Evolutionary conservation across 108 stramenopile species (phyloP).

Genomic region (Nitzschia inconspicua): DNA sequence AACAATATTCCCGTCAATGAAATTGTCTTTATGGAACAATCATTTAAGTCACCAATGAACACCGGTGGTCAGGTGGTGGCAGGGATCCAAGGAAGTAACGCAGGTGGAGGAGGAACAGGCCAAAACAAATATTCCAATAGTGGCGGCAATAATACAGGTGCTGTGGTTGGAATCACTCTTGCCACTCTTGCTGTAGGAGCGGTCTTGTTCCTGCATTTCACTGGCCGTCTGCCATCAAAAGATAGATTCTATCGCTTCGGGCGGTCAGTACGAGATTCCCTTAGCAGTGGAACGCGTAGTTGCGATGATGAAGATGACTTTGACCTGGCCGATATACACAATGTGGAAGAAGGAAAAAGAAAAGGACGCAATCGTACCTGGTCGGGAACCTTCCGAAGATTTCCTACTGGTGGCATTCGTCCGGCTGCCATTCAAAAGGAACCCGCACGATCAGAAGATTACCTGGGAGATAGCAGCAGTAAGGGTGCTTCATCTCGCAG

Average conservation of each 20-base stretch:
- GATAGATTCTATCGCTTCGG: neutral
- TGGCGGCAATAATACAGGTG: too few relatives aligned
- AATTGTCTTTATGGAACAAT: conserved; percentile 11
- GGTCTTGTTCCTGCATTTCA: conserved; percentile 9
- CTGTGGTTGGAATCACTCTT: conserved; percentile 6
- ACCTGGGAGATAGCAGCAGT: neutral
- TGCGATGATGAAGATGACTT: neutral
- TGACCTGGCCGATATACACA: too few relatives aligned
- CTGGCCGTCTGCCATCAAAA: conserved; percentile 2
- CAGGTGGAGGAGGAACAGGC: neutral
- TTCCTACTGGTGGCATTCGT: conserved; percentile 17
- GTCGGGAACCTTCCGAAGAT: conserved; percentile 22
- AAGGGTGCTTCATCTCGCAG: neutral
- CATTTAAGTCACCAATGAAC: conserved; percentile 11
- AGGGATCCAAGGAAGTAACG: neutral
- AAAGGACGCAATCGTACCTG: conserved; percentile 12
- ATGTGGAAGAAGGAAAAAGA: neutral
- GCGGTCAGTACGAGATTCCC: neutral
- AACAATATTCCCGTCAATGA: conserved; percentile 16
- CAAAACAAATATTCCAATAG: too few relatives aligned
- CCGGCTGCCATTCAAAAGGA: conserved; percentile 27
- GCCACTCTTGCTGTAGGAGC: conserved; percentile 3
- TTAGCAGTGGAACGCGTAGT: neutral
- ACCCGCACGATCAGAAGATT: conserved; percentile 23
- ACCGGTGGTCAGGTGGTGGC: neutral